Base-by-base conservation (phyloP, 768 basidiomycete species). In the Lactarius trivialis region DNA sequence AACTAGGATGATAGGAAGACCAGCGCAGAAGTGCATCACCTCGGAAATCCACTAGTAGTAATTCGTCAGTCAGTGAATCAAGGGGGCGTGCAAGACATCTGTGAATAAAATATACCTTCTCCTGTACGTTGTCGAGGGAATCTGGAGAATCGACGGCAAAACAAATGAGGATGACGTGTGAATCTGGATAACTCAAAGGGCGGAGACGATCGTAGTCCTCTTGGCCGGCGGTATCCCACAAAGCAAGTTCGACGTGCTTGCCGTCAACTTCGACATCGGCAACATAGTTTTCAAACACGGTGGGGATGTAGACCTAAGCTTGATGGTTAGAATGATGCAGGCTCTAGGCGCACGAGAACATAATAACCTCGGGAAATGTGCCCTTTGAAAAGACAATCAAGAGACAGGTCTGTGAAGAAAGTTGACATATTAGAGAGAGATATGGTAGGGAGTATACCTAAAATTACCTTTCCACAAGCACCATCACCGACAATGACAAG, bases 161-260 rank as follows among this genome's bases (percentile, higher is more conserved):
- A 76, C 96, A 98, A 77, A 99, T 97, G 69, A 98, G 85, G 79
- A 99, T 98, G 76, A 99, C 95, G 74, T 99, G 95, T n/a, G 93
- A 95, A 78, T 98, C 96, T 60, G 96, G 96, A 78, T 99, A 99
- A 70, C 89, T 92, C 73, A 99, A 85, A 64, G 97, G 97, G 60
- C 97, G 85, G 68, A 99, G 91, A 70, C 96, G 91, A 76, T 98
- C 97, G 76, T 98, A 98, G 75, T 98, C 97, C 77, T 98, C 96
- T 76, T 98, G 96, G 58, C 97, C 97, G 36, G 97, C 96, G 56
- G 97, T 98, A 95, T 98, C 97, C 97, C 97, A 98, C 70, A 99
- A 79, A 32, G 97, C 96, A 70, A 99, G 82, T 77, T 99, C 97
- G 70, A 98, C 95, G 73, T 95, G 92, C 79, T 96, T 98, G 69